Evolutionary conservation across 2,329 filamentous ascomycete genomes (phyloP).

Genomic region (Claviceps maximensis): DNA sequence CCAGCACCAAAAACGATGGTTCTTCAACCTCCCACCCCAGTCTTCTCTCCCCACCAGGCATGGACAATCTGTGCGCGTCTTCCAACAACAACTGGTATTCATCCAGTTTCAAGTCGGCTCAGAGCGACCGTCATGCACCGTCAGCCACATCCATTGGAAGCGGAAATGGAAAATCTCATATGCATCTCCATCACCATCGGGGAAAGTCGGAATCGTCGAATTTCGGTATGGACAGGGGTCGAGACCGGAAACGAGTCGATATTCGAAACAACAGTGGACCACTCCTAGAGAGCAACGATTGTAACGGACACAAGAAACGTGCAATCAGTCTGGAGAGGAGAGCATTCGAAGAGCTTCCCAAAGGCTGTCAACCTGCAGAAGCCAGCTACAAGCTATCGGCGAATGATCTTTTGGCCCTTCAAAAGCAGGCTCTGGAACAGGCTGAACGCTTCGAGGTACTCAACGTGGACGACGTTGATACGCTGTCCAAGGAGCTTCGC

Average conservation of each 20-base stretch:
- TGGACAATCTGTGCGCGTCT: conserved; percentile 27
- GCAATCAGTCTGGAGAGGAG: conserved; percentile 38
- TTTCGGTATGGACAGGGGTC: conserved; percentile 44
- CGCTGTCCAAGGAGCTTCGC: conserved; percentile 59
- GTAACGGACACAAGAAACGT: conserved; percentile 17
- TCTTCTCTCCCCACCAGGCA: conserved; percentile 34
- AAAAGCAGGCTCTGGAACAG: conserved; percentile 49
- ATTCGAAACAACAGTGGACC: conserved; percentile 23
- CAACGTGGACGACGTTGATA: conserved; percentile 46
- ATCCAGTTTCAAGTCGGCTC: neutral
- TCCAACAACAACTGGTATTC: conserved; percentile 33
- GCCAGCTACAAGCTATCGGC: conserved; percentile 33
- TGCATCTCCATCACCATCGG: conserved; percentile 29
- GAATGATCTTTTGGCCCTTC: conserved; percentile 36
- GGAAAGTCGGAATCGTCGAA: conserved; percentile 44
- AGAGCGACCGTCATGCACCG: neutral
- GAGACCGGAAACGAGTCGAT: conserved; percentile 42
- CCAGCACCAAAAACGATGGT: conserved; percentile 11
- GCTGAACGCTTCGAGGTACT: conserved; percentile 53
- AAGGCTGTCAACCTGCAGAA: conserved; percentile 41
- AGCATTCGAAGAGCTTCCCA: conserved; percentile 48
- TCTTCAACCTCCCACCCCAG: conserved; percentile 31
- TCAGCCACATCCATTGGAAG: conserved; percentile 9
- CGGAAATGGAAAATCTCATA: neutral
- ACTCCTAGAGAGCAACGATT: conserved; percentile 22